Evolutionary conservation across 2,329 filamentous ascomycete genomes (phyloP).

Genomic region (Fusarium protoensiforme): DNA sequence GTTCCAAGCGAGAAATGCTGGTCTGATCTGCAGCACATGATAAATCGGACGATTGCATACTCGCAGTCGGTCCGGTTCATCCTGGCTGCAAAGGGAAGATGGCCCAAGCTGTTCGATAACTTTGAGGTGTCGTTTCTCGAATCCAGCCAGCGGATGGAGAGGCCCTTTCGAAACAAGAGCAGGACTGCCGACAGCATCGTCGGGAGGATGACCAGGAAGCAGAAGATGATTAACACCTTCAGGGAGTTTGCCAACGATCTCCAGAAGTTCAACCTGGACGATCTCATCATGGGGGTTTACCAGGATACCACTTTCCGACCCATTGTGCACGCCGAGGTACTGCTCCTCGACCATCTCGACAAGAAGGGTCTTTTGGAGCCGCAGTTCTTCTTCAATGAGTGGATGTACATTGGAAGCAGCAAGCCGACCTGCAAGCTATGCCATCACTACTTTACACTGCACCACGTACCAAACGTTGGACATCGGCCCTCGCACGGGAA

Average conservation of each 20-base stretch:
- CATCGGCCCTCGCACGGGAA: conserved; percentile 46
- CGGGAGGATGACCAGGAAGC: conserved; percentile 16
- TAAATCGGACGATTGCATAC: conserved; percentile 34
- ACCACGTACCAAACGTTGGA: conserved; percentile 29
- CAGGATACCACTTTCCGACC: conserved; percentile 28
- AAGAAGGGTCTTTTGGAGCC: conserved; percentile 13
- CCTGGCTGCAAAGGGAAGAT: conserved; percentile 24
- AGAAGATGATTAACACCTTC: background rate
- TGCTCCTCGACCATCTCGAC: conserved; percentile 41
- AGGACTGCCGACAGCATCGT: conserved; percentile 8
- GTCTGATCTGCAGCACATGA: conserved; percentile 36
- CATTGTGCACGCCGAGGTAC: conserved; percentile 47
- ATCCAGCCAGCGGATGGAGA: conserved; percentile 23
- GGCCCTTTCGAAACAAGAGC: conserved; percentile 13
- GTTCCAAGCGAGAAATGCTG: conserved; percentile 25
- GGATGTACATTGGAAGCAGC: conserved; percentile 49
- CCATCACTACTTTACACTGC: conserved; percentile 41
- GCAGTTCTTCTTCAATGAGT: conserved; percentile 41
- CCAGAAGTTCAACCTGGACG: conserved; percentile 29
- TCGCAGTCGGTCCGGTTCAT: conserved; percentile 24
- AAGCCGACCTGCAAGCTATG: conserved; percentile 52
- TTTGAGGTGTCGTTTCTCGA: conserved; percentile 38
- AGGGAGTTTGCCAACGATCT: conserved; percentile 12
- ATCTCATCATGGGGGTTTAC: conserved; percentile 16
- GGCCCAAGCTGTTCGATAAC: conserved; percentile 44